phyloP scores from a whole-genome alignment of 78 protist species.

The Protostelium mycophagum region DNA sequence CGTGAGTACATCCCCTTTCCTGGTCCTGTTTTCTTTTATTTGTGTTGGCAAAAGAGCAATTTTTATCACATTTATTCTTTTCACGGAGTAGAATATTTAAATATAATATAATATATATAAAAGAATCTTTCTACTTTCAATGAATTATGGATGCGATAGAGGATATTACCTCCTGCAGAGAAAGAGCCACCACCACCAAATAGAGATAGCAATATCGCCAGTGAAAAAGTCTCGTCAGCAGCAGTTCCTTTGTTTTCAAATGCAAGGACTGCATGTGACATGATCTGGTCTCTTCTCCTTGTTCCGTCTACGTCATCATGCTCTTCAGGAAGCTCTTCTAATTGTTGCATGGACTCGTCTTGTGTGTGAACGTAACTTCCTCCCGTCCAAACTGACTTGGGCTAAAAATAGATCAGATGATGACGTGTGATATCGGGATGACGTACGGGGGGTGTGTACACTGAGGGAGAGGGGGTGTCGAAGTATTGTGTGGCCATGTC shows the following conservation, averaged over 20 bases:
- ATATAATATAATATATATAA: no score
- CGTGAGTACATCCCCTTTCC: background rate
- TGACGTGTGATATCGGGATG: no score
- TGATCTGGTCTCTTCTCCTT: background rate
- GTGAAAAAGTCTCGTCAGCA: background rate
- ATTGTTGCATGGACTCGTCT: background rate
- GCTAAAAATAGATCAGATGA: no score
- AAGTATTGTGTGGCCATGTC: background rate
- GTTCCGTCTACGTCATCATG: background rate
- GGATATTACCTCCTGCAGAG: background rate
- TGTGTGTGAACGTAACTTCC: background rate
- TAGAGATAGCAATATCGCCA: background rate
- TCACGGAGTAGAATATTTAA: no score
- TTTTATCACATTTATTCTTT: no score
- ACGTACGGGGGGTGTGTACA: no score
- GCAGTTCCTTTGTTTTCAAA: background rate
- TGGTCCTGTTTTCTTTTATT: background rate
- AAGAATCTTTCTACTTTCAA: background rate
- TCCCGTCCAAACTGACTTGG: background rate
- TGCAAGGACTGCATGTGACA: background rate
- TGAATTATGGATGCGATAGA: background rate
- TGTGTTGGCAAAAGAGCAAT: no score
- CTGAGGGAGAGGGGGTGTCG: background rate
- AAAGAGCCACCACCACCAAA: background rate
- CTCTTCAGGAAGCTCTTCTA: background rate